These are phyloP conservation scores for Atractiella rhizophila DNA, from an alignment of 768 basidiomycete genomes.

Conservation along the genomic window DNA sequence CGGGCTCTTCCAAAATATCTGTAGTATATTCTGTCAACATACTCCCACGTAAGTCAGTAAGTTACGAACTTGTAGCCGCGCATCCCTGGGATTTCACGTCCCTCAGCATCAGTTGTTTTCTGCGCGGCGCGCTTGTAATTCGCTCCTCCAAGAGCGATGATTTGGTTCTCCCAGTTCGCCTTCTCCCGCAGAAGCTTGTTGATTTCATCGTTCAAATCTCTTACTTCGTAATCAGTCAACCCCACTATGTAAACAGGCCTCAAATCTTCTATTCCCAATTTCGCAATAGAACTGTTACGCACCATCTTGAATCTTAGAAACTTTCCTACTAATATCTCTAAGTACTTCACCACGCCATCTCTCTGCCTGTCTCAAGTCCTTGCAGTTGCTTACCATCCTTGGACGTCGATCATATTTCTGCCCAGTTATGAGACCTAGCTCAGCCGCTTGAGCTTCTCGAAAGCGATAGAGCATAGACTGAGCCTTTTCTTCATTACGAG, in stretches of 20 bases:
- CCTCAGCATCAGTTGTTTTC: conserved; percentile 84
- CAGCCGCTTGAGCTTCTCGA: conserved; percentile 83
- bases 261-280: neutral
- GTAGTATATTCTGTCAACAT: neutral
- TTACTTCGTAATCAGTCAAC: conserved; percentile 78
- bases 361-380: conserved; percentile 77
- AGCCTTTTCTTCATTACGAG: conserved; percentile 94
- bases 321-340: conserved; percentile 80
- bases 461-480: conserved; percentile 89
- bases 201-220: conserved; percentile 91
- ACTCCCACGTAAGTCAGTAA: neutral
- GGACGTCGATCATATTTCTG: conserved; percentile 62
- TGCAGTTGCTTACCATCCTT: conserved; percentile 72
- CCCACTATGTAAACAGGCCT: conserved; percentile 33
- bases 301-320: conserved; percentile 95
- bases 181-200: conserved; percentile 89
- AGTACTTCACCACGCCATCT: conserved; percentile 88
- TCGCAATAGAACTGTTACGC: conserved; percentile 19
- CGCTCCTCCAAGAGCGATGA: conserved; percentile 80
- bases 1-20: conserved; percentile 95
- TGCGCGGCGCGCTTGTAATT: conserved; percentile 73
- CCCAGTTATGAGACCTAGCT: conserved; percentile 64
- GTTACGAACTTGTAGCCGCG: conserved; percentile 75
- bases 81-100: conserved; percentile 84
- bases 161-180: conserved; percentile 92